Conservation (phyloP, 139 green algal genomes). For the Tetradesmus lagerheimii region DNA sequence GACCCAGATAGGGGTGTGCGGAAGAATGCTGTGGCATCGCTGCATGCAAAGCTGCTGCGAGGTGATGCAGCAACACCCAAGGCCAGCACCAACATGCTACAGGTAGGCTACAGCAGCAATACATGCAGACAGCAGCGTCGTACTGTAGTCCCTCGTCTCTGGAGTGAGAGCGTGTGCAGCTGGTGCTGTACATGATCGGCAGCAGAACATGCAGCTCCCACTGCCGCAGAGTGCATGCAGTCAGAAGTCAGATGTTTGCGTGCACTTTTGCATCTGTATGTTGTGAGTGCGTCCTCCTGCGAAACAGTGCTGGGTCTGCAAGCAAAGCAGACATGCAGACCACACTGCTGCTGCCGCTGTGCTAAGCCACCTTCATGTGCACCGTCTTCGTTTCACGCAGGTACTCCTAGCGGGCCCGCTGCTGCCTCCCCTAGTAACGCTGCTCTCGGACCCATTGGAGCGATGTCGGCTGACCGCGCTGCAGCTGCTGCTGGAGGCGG, state of each 20-base stretch:
- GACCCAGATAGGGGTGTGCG: slow-evolving; percentile 74
- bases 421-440: slow-evolving; percentile 60
- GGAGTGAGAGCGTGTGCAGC: too few species aligned
- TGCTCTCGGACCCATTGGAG: slow-evolving; percentile 76
- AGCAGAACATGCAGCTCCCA: too few species aligned
- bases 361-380: neutral
- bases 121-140: slow-evolving; percentile 2
- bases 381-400: slow-evolving; percentile 50
- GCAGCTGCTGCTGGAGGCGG: slow-evolving; percentile 56
- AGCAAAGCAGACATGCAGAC: too few species aligned
- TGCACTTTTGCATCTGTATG: too few species aligned
- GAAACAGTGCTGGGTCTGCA: neutral
- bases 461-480: slow-evolving; percentile 53
- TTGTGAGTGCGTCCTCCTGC: too few species aligned
- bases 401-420: slow-evolving; percentile 64
- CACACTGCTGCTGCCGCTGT: neutral
- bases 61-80: slow-evolving; percentile 27
- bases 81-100: slow-evolving; percentile 32
- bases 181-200: too few species aligned
- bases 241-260: too few species aligned
- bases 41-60: slow-evolving; percentile 55
- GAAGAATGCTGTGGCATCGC: slow-evolving; percentile 50
- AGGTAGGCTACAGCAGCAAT: slow-evolving; percentile 29
- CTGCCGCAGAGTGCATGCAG: neutral
- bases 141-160: too few species aligned